Evolutionary conservation across 768 basidiomycete species (phyloP), one percentile per base, ranked within the genome.

Genomic region (Amanita muscaria): DNA sequence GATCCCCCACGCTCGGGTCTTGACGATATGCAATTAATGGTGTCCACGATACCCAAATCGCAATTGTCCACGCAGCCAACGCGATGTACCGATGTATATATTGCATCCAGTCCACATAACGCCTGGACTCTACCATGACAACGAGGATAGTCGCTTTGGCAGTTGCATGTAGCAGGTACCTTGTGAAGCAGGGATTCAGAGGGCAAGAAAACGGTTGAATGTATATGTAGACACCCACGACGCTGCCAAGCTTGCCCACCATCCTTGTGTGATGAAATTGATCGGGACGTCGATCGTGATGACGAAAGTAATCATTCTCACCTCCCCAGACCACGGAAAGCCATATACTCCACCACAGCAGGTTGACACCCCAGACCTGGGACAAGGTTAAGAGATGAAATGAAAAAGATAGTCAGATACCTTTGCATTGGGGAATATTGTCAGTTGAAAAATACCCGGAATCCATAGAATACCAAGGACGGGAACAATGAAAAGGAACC

Each of bases 331-430:
- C 64, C 24, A 92, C 76, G 30, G 72, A 76, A 22, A 91, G 64
- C 88, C 88, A 94, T 46, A 89, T 79, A 47, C 81, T 85, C 87
- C 87, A 91, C 76, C 78, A 88, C 5, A 84, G 42, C 36, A 85
- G 60, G 44, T 66, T 65, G 8, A 82, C 70, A 24, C 70, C 70
- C 76, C 78, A 83, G 9, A 82, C 63, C 73, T 78, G 46, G 9
- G 15, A 12, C 19, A 22, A 22, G 34, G 39, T 24, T 19, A 18
- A 21, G 46, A 34, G 6, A 48, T 25, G 38, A 22, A 23, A 42
- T 24, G 25, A 21, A 21, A 11, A 3, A 22, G 9, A 10, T 21
- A 14, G 43, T 32, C 22, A 43, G n/a, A 22, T 65, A 84, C 75
- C 30, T 56, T 63, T 2, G 77, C 76, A 39, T 78, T 55, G 0